Conservation (phyloP, 139 green algal genomes). For the Coelastrella sp. region DNA sequence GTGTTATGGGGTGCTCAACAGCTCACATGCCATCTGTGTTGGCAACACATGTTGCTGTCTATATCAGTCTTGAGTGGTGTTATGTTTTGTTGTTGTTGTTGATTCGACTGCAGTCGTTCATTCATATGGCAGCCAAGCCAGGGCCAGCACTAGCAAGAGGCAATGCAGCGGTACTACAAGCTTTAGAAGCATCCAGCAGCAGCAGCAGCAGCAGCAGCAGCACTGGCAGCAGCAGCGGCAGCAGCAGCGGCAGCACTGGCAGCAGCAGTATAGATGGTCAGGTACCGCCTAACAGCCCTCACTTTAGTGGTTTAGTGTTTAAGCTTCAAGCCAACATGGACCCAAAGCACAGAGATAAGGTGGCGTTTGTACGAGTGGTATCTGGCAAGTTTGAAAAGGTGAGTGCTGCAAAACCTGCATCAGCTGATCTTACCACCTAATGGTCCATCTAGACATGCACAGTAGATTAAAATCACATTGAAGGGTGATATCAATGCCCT, state of each 20-base stretch:
- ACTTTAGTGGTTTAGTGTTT: slow-evolving; percentile 72
- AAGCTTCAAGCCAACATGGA: slow-evolving; percentile 90
- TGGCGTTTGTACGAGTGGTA: slow-evolving; percentile 29
- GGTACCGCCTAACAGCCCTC: slow-evolving; percentile 15
- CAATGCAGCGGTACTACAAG: slow-evolving; percentile 34
- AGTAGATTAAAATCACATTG: background rate
- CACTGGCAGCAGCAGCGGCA: slow-evolving; percentile 30
- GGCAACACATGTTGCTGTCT: background rate
- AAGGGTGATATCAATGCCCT: too few relatives aligned
- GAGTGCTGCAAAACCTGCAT: background rate
- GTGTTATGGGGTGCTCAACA: too few relatives aligned
- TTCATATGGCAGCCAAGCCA: slow-evolving; percentile 44
- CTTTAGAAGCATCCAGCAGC: slow-evolving; percentile 13
- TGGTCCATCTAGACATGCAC: too few relatives aligned
- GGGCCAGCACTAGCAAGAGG: slow-evolving; percentile 19
- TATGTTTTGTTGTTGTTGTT: background rate
- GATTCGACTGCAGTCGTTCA: slow-evolving; percentile 65
- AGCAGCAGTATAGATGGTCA: slow-evolving; percentile 19
- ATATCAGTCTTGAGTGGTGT: background rate
- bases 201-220: background rate
- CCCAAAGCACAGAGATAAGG: slow-evolving; percentile 80
- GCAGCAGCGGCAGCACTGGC: background rate
- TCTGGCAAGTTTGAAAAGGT: slow-evolving; percentile 39
- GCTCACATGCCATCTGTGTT: too few relatives aligned
- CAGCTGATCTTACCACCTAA: too few relatives aligned